Conservation (phyloP, 192 early-diverging fungal species). For the Gorgonomyces haynaldii region DNA sequence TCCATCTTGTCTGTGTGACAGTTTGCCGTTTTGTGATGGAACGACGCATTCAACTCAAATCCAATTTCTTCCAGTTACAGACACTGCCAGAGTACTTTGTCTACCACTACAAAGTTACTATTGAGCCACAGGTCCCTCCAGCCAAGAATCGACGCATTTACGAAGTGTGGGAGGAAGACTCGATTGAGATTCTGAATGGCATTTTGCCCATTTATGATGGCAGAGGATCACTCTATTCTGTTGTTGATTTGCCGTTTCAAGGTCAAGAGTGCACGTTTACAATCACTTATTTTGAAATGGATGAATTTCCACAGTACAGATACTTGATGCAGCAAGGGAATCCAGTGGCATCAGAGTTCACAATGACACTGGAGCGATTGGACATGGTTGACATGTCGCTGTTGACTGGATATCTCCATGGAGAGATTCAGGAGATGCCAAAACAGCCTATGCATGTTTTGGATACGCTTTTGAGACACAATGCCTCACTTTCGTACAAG, state of each 20-base stretch:
- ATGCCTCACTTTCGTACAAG: slow-evolving; percentile 64
- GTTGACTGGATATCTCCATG: slow-evolving; percentile 32
- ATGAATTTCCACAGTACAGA: slow-evolving; percentile 21
- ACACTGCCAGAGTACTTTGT: slow-evolving; percentile 52
- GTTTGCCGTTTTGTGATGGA: slow-evolving; percentile 23
- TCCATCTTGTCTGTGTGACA: too few species aligned
- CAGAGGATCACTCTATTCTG: slow-evolving; percentile 62
- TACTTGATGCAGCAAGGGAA: not conserved
- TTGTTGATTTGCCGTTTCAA: slow-evolving; percentile 40
- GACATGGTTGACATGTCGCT: slow-evolving; percentile 51
- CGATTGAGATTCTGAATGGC: slow-evolving; percentile 34
- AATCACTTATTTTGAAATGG: slow-evolving; percentile 40
- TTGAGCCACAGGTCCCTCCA: slow-evolving; percentile 68
- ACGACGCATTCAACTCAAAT: not conserved
- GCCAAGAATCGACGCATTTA: slow-evolving; percentile 61
- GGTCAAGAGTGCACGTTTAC: slow-evolving; percentile 47
- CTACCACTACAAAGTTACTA: slow-evolving; percentile 81
- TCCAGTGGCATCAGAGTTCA: slow-evolving; percentile 40
- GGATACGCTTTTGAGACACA: slow-evolving; percentile 74
- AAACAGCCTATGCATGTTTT: slow-evolving; percentile 36
- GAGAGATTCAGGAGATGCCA: not conserved
- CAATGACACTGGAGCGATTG: slow-evolving; percentile 52
- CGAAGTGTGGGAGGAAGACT: slow-evolving; percentile 35
- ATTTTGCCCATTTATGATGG: slow-evolving; percentile 72
- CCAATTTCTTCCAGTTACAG: slow-evolving; percentile 71